Conservation (phyloP, 2,329 filamentous ascomycete species). For the Xylariomycetidae sp. region DNA sequence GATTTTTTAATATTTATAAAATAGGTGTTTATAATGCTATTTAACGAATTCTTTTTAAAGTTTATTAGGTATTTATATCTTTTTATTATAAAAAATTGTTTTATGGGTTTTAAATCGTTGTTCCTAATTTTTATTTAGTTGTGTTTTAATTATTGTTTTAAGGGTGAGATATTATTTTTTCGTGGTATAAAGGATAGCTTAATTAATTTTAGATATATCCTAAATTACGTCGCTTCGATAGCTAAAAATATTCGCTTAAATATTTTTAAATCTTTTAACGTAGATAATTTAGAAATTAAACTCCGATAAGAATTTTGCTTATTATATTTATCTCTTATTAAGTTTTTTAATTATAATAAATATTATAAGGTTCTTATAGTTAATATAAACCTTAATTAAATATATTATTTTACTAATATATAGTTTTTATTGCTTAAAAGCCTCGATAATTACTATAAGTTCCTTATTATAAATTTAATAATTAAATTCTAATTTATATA, state of each 20-base stretch:
- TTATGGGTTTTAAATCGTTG: too few relatives aligned
- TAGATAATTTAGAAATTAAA: slow-evolving; percentile 2
- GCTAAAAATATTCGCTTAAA: too few relatives aligned
- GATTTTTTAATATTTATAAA: slow-evolving; percentile 8
- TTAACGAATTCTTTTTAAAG: slow-evolving; percentile 13
- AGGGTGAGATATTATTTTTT: too few relatives aligned
- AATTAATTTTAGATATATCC: too few relatives aligned
- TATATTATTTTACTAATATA: slow-evolving; percentile 13
- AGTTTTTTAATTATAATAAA: slow-evolving; percentile 5
- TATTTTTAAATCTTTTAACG: slow-evolving; percentile 12
- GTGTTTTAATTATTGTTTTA: too few relatives aligned
- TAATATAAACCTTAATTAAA: slow-evolving; percentile 14
- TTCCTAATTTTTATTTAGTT: too few relatives aligned
- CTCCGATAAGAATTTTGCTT: slow-evolving; percentile 4
- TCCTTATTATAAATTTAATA: slow-evolving; percentile 20
- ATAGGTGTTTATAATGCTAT: slow-evolving; percentile 6
- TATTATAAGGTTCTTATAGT: slow-evolving; percentile 17
- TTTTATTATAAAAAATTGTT: too few relatives aligned
- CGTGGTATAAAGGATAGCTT: too few relatives aligned
- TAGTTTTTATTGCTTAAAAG: slow-evolving; percentile 19
- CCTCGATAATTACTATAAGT: slow-evolving; percentile 19
- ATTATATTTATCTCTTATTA: slow-evolving; percentile 4
- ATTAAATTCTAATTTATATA: slow-evolving; percentile 16
- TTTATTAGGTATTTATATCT: slow-evolving; percentile 10
- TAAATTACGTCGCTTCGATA: too few relatives aligned